A percentile compares a stretch with the other conserved stretches of the same genome.
These are phyloP conservation scores for Schizosaccharomyces osmophilus DNA, from an alignment of 805 yeast genomes.

Conservation along the genomic window DNA sequence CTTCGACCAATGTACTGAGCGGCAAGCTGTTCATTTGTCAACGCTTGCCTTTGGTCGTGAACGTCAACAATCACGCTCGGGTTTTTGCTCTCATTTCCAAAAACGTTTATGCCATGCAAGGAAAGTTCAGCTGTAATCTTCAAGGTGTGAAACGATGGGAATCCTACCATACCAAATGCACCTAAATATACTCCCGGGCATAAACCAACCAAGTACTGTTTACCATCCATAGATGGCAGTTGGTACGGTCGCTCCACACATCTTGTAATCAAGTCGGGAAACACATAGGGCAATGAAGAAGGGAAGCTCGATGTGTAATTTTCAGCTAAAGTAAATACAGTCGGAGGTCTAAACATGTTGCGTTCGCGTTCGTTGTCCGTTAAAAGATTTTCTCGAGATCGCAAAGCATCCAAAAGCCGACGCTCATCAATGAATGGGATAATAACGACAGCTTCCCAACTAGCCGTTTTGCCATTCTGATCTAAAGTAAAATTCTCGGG, in stretches of 20 bases:
- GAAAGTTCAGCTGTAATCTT: constrained; percentile 32
- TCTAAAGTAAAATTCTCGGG: constrained; percentile 74
- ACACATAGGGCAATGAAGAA: constrained; percentile 54
- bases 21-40: constrained; percentile 37
- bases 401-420: constrained; percentile 48
- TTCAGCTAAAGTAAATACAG: constrained; percentile 50
- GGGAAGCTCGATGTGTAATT: constrained; percentile 42
- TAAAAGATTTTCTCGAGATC: constrained; percentile 29
- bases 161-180: constrained; percentile 55
- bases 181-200: constrained; percentile 47
- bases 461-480: constrained; percentile 80
- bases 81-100: constrained; percentile 64
- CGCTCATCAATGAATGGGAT: constrained; percentile 75
- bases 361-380: constrained; percentile 47
- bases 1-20: constrained; percentile 33
- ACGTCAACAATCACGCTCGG: constrained; percentile 53
- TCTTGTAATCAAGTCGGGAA: constrained; percentile 56
- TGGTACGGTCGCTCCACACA: constrained; percentile 40
- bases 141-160: constrained; percentile 58
- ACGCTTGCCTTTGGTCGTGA: constrained; percentile 19
- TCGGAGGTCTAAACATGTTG: constrained; percentile 49
- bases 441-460: constrained; percentile 94
- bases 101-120: constrained; percentile 41
- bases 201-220: constrained; percentile 18
- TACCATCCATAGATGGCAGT: constrained; percentile 21